Evolutionary conservation across 345 rosid species (phyloP), one percentile per base, ranked within the genome.

Genomic region (Rubroshorea leprosula): DNA sequence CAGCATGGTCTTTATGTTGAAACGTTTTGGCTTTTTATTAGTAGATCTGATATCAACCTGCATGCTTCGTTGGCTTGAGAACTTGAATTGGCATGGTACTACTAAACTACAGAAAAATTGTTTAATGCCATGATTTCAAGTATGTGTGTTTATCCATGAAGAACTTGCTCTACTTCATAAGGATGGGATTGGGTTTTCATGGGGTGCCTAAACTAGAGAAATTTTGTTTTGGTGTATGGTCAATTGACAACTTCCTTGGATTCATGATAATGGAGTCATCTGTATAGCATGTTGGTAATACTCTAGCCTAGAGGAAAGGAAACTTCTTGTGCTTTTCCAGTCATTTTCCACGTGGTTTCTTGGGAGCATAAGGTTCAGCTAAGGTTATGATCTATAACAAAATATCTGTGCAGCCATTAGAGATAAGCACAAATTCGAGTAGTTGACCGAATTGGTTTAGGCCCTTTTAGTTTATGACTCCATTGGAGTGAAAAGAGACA

Each of bases 31-130:
- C 51, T 27, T 19, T 39, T 3, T 31, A 25, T 23, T 45, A 15
- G 22, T 68, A 35, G 66, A 74, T 68, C 65, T 56, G 0, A 68
- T 25, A 48, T 59, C 51, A 52, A 71, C 44, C 49, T 70, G 79
- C 57, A 4, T 44, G 47, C 10, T 5, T 44, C 48, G n/a, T 47
- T 48, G 7, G 50, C 54, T 6, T 47, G 53, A 46, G 26, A 21
- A n/a, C 17, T 47, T 52, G 27, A 18, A 9, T 47, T 18, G 18
- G 62, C 53, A 18, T 44, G 25, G 1, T 20, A 26, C 26, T n/a
- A 22, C 26, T 20, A 35, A 35, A n/a, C n/a, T n/a, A n/a, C n/a
- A n/a, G n/a, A n/a, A n/a, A n/a, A n/a, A n/a, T n/a, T n/a, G n/a
- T 20, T 20, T 26, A 17, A 14, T 38, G 3, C 17, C 0, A 1